These are phyloP conservation scores for Pyrenochaeta sp. DNA, from an alignment of 2,329 filamentous ascomycete genomes.

Conservation along the genomic window DNA sequence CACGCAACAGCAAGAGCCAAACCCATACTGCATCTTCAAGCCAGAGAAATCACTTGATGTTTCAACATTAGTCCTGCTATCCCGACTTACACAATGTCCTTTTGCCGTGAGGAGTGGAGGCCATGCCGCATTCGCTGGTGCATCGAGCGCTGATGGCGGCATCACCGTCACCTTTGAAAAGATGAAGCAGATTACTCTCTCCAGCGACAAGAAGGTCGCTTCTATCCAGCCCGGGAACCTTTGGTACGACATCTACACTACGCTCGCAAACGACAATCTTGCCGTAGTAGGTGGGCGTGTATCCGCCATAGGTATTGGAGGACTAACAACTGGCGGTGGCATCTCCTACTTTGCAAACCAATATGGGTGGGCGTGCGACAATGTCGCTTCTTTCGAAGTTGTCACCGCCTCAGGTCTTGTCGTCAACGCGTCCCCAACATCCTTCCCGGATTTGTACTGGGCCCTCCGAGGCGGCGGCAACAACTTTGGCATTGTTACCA, in stretches of 20 bases:
- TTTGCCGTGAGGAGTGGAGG: slow-evolving; percentile 52
- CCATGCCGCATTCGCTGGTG: slow-evolving; percentile 33
- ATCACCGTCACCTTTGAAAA: slow-evolving; percentile 36
- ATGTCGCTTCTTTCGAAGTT: slow-evolving; percentile 42
- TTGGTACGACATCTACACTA: slow-evolving; percentile 44
- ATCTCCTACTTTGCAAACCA: slow-evolving; percentile 42
- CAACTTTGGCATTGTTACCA: slow-evolving; percentile 41
- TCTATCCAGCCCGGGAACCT: slow-evolving; percentile 40
- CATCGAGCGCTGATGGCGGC: slow-evolving; percentile 38
- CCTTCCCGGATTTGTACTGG: slow-evolving; percentile 50
- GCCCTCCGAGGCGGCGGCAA: slow-evolving; percentile 47
- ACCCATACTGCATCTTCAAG: slow-evolving; percentile 38
- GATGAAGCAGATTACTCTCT: slow-evolving; percentile 33
- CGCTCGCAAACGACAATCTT: slow-evolving; percentile 31
- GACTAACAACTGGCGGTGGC: slow-evolving; percentile 26
- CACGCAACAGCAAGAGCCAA: slow-evolving; percentile 24
- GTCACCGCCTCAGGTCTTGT: slow-evolving; percentile 36
- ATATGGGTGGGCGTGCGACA: slow-evolving; percentile 46
- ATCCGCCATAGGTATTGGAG: slow-evolving; percentile 41
- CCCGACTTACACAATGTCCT: slow-evolving; percentile 34
- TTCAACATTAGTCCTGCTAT: slow-evolving; percentile 26
- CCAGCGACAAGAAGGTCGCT: slow-evolving; percentile 27
- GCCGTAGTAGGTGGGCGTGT: slow-evolving; percentile 41
- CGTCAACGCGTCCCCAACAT: slow-evolving; percentile 28
- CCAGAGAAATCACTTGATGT: slow-evolving; percentile 28